Conservation (phyloP, 2,329 filamentous ascomycete species). For the Alternaria alternata region DNA sequence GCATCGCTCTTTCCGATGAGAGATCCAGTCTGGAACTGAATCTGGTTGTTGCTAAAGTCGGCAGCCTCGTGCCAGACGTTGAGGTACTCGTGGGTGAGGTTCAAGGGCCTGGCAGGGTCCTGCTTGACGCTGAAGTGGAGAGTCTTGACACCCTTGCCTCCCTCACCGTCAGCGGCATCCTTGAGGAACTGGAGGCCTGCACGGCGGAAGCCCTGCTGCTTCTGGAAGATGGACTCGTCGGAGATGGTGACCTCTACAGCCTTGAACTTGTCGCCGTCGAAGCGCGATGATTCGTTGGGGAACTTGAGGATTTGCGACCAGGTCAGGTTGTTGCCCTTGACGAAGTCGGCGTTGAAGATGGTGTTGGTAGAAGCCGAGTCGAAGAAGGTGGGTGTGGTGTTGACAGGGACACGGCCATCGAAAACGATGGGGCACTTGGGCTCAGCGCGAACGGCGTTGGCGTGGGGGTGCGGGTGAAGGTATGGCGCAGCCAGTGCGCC, state of each 20-base stretch:
- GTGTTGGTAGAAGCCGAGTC: slow-evolving; percentile 45
- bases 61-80: slow-evolving; percentile 52
- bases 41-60: slow-evolving; percentile 53
- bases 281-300: slow-evolving; percentile 56
- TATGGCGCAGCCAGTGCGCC: slow-evolving; percentile 38
- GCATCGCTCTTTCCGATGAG: slow-evolving; percentile 55
- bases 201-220: slow-evolving; percentile 68
- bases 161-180: slow-evolving; percentile 62
- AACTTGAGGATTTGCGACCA: slow-evolving; percentile 62
- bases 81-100: slow-evolving; percentile 69
- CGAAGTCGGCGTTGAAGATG: slow-evolving; percentile 62
- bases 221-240: slow-evolving; percentile 67
- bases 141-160: slow-evolving; percentile 65
- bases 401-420: slow-evolving; percentile 46
- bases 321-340: slow-evolving; percentile 62
- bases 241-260: slow-evolving; percentile 65
- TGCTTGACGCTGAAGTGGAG: slow-evolving; percentile 68
- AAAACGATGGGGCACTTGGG: slow-evolving; percentile 49
- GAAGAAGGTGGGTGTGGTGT: slow-evolving; percentile 37
- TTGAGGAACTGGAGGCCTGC: slow-evolving; percentile 63
- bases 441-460: slow-evolving; percentile 9
- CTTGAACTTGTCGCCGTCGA: slow-evolving; percentile 55
- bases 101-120: slow-evolving; percentile 61
- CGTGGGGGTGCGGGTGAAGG: not conserved
- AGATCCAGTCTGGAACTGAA: slow-evolving; percentile 63